phyloP scores from a whole-genome alignment of 2,329 filamentous ascomycete genomes.

The Tolypocladium nubicola region DNA sequence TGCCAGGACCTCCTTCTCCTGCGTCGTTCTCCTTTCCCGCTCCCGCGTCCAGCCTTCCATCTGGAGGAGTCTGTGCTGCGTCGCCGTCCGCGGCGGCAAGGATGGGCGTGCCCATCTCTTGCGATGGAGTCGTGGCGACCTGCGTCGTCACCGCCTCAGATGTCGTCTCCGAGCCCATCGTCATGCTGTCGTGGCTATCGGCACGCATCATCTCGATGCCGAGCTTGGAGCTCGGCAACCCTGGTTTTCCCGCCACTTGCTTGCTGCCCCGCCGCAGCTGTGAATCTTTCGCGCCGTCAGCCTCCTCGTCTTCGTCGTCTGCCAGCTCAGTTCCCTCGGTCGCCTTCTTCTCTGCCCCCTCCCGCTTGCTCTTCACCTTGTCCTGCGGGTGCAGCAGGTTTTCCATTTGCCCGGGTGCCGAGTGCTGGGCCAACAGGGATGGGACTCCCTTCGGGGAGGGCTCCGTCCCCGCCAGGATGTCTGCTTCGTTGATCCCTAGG shows the following conservation, averaged over 20 bases:
- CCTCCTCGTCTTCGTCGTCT: conserved; percentile 89
- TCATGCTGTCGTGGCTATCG: conserved; percentile 80
- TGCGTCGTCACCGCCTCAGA: conserved; percentile 38
- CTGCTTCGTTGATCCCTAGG: conserved; percentile 65
- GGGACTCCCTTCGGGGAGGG: conserved; percentile 33
- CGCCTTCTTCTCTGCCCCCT: conserved; percentile 61
- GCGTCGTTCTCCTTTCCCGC: not conserved
- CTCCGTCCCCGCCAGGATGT: conserved; percentile 22
- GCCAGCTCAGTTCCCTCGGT: conserved; percentile 74
- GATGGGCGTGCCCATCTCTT: conserved; percentile 24
- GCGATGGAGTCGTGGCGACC: conserved; percentile 36
- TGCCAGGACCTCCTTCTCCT: conserved; percentile 9
- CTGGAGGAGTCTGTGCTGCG: conserved; percentile 14
- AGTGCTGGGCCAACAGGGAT: conserved; percentile 48
- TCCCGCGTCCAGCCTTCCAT: conserved; percentile 6
- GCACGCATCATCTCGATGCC: conserved; percentile 97
- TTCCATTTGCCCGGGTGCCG: conserved; percentile 53
- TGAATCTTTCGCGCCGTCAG: conserved; percentile 42
- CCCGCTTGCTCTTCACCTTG: conserved; percentile 62
- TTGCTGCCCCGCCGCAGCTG: conserved; percentile 36
- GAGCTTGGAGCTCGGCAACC: conserved; percentile 72
- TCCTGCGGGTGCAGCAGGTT: conserved; percentile 54
- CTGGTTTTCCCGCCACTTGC: conserved; percentile 32
- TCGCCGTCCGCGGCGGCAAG: conserved; percentile 9
- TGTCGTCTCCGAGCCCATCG: conserved; percentile 37